Evolutionary conservation across 129 eudicot species (phyloP), one percentile per base, ranked within the genome.

Genomic region (Oenanthe sinensis): DNA sequence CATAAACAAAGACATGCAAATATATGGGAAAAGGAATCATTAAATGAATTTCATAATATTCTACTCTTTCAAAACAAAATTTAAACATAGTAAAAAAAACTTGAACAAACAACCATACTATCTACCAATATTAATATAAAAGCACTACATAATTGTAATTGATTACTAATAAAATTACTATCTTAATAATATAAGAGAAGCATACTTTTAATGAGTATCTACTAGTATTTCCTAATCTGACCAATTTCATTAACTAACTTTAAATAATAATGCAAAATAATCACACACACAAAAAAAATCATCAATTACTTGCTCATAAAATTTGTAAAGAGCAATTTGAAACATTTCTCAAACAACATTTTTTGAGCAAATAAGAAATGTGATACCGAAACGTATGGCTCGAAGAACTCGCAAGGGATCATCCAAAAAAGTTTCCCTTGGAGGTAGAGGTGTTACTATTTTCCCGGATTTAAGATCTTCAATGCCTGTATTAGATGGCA

Each of bases 371-470:
- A 52, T 49, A 67, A 30, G 26, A 13, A 40, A 65, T 67, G 48
- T 36, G 73, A 48, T 89, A 90, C 97, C 91, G 85, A 93, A 93
- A 67, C 94, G 96, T 46, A 90, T 89, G 65, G 98, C 98, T 83
- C 98, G 91, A 84, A 92, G 96, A 79, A 90, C 97, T 67, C 97
- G 88, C 47, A 92, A 82, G 68, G 96, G 97, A 77, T 92, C 97
- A 78, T 92, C 97, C 90, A 92, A 83, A 88, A 92, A 92, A n/a
- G 97, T 92, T 73, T 88, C 91, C 81, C 83, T 92, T 75, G 97
- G 91, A 75, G 93, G 93, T 75, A 92, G 83, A 22, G 97, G 93
- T 77, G 97, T 90, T 40, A 80, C 97, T 55, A 92, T 90, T 67
- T 87, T 92, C 68, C 97, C 97, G 79, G 86, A 84, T 80, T 81